These are phyloP conservation scores for Citrus mangshanensis DNA, from an alignment of 345 rosid species.

Conservation along the genomic window DNA sequence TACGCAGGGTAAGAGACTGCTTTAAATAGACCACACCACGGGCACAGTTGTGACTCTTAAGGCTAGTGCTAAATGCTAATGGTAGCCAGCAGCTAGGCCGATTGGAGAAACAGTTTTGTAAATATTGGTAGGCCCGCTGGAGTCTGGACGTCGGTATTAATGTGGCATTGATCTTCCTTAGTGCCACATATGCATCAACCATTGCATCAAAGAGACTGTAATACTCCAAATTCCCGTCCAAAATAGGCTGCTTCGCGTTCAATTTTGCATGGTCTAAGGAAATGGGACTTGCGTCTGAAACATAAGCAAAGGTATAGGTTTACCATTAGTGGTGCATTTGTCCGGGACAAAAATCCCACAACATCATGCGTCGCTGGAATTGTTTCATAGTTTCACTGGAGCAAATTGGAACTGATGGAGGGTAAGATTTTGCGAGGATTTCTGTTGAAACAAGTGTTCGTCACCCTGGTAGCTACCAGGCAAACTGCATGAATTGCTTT, in stretches of 20 bases:
- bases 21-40: too few relatives aligned
- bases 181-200: conserved; percentile 16
- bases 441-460: too few relatives aligned
- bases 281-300: conserved; percentile 15
- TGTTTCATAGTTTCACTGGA: background rate
- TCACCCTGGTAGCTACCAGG: too few relatives aligned
- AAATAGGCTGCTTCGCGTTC: background rate
- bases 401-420: background rate
- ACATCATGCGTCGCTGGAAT: too few relatives aligned
- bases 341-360: too few relatives aligned
- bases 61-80: background rate
- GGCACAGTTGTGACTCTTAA: conserved; percentile 16
- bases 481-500: too few relatives aligned
- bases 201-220: conserved; percentile 21
- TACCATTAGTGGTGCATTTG: conserved; percentile 26
- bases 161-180: conserved; percentile 14
- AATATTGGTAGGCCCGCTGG: conserved; percentile 13
- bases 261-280: conserved; percentile 26
- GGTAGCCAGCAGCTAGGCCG: conserved; percentile 8
- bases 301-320: conserved; percentile 33
- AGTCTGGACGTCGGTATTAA: conserved; percentile 20
- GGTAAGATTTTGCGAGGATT: background rate
- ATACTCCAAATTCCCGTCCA: conserved; percentile 29
- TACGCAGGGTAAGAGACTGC: too few relatives aligned
- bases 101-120: conserved; percentile 10